These are phyloP conservation scores for Candida maris DNA, from an alignment of 805 yeast species.

Conservation along the genomic window DNA sequence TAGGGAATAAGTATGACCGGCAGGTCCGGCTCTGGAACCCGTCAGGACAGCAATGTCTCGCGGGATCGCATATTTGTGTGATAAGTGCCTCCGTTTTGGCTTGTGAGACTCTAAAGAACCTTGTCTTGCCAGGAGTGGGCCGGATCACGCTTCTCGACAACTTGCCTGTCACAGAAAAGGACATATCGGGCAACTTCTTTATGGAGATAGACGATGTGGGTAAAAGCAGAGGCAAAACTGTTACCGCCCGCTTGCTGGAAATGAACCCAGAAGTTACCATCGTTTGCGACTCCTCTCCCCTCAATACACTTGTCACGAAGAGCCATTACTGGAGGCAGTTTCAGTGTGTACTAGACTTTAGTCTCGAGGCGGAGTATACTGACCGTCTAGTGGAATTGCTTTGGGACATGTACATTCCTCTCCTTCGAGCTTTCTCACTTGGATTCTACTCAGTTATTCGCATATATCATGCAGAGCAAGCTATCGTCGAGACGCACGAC, in stretches of 20 bases:
- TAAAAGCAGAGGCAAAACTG: constrained; percentile 34
- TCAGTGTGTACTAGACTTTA: constrained; percentile 43
- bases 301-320: constrained; percentile 6
- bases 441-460: constrained; percentile 68
- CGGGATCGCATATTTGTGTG: constrained; percentile 55
- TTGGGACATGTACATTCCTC: constrained; percentile 48
- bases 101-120: constrained; percentile 70
- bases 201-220: constrained; percentile 44
- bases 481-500: constrained; percentile 73
- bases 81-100: constrained; percentile 55
- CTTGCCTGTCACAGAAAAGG: constrained; percentile 35
- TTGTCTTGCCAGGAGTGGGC: constrained; percentile 70
- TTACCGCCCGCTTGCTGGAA: constrained; percentile 43
- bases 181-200: constrained; percentile 62
- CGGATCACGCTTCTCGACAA: constrained; percentile 56
- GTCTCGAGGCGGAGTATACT: constrained; percentile 5
- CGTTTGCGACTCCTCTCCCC: constrained; percentile 5
- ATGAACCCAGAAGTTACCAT: constrained; percentile 56
- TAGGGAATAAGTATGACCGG: constrained; percentile 68
- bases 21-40: constrained; percentile 86
- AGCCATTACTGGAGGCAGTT: constrained; percentile 44
- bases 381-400: constrained; percentile 33
- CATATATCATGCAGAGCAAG: constrained; percentile 50
- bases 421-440: constrained; percentile 45
- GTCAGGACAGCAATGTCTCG: constrained; percentile 65